Evolutionary conservation across 2,329 filamentous ascomycete species (phyloP).

Genomic region (Corinectria fuckeliana): DNA sequence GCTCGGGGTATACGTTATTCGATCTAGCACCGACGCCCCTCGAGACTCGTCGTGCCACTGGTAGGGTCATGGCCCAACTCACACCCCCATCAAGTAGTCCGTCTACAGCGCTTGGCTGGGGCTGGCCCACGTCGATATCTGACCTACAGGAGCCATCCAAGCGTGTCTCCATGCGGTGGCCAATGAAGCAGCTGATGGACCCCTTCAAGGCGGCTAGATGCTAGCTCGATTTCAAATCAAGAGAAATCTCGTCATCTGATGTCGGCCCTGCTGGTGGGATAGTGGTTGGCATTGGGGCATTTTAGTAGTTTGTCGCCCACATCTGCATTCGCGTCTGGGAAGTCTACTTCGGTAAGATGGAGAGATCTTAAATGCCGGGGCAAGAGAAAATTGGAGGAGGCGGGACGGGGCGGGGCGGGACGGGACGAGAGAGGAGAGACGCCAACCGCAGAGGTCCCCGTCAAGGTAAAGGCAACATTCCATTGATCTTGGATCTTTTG

Average conservation of each 20-base stretch:
- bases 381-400: too few species aligned
- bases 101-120: conserved; percentile 4
- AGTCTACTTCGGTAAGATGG: not conserved
- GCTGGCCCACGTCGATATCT: conserved; percentile 16
- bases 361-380: not conserved
- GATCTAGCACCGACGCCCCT: too few species aligned
- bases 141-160: conserved; percentile 8
- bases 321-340: not conserved
- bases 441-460: not conserved
- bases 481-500: too few species aligned
- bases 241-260: not conserved
- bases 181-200: not conserved
- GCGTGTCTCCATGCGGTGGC: conserved; percentile 1
- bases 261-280: not conserved
- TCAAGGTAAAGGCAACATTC: too few species aligned
- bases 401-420: not conserved
- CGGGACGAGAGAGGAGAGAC: not conserved
- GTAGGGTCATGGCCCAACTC: too few species aligned
- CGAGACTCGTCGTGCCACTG: too few species aligned
- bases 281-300: not conserved
- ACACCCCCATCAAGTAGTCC: too few species aligned
- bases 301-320: not conserved
- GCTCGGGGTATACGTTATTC: too few species aligned
- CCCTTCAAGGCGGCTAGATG: not conserved
- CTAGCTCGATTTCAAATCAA: conserved; percentile 2